phyloP scores from a whole-genome alignment of 768 basidiomycete species.

The Tephrocybe rancida region DNA sequence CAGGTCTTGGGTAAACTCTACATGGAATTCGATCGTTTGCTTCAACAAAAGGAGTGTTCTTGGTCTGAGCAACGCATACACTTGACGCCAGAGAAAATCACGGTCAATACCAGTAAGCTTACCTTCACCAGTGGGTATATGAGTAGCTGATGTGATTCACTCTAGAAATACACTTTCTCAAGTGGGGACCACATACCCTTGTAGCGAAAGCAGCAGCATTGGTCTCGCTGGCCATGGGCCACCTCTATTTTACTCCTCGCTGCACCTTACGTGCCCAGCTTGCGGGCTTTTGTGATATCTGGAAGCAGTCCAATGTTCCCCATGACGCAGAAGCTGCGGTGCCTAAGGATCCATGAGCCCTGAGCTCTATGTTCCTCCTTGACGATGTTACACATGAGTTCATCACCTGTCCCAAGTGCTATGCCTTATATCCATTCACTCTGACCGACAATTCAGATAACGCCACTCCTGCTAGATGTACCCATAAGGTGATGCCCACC shows the following conservation, averaged over 20 bases:
- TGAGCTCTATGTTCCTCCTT: conserved; percentile 16
- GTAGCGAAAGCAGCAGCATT: neutral
- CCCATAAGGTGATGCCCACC: conserved; percentile 6
- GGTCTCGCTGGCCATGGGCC: neutral
- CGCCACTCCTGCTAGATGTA: conserved; percentile 7
- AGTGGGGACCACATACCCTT: conserved; percentile 7
- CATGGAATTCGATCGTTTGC: too few species aligned
- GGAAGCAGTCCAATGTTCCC: neutral
- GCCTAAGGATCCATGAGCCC: conserved; percentile 23
- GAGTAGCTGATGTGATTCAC: too few species aligned
- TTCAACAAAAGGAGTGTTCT: too few species aligned
- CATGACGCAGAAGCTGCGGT: conserved; percentile 4
- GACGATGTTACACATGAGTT: conserved; percentile 23
- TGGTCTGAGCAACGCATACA: too few species aligned
- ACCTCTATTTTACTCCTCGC: neutral
- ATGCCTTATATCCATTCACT: conserved; percentile 20
- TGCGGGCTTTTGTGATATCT: conserved; percentile 19
- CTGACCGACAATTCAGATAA: neutral
- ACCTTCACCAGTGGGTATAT: too few species aligned
- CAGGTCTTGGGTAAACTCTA: too few species aligned
- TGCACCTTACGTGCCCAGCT: conserved; percentile 21
- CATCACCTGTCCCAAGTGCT: conserved; percentile 26
- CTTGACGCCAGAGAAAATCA: too few species aligned
- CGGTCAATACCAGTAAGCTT: too few species aligned
- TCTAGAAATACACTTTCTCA: neutral